Evolutionary conservation across 2,329 filamentous ascomycete species (phyloP), one percentile per base, ranked within the genome.

Genomic region (Colletotrichum salicis): DNA sequence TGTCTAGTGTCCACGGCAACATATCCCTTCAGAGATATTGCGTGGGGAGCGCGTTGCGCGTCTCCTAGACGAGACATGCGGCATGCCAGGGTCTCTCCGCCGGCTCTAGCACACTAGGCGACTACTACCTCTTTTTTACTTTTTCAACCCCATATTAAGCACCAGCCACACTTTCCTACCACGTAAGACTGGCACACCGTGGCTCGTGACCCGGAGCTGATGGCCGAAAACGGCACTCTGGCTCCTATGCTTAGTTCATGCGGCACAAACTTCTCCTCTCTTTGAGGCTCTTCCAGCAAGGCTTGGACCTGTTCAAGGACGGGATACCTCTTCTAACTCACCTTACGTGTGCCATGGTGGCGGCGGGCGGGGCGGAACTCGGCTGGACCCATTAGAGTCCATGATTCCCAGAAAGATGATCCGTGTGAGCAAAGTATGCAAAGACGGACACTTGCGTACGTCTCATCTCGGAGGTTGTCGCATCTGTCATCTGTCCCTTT

Each of bases 31-130:
- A 24, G 45, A 51, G 60, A 56, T 27, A 24, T 55, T 66, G 56
- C 56, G 62, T 70, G 62, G 66, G 29, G 67, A 70, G 35, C 67
- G 67, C 62, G 67, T 70, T 70, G 67, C 67, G 62, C 68, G 64
- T 71, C 64, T 70, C 64, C 15, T 54, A 67, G 64, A 57, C 57
- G 68, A 67, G 68, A 52, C 63, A 33, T 52, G n/a, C 52, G 15
- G 37, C 37, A 41, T 41, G 15, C 37, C 41, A 37, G 45, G 37
- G 13, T 33, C 41, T 31, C 13, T 41, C 54, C 41, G 31, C 37
- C 22, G 37, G 37, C 37, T 41, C 37, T 41, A 10, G 37, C 37
- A 41, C 37, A 41, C 37, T 51, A 64, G 66, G 37, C 65, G 59
- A 54, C 24, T 35, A 29, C 22, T 68, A 35, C 51, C 52, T 35